Evolutionary conservation across 306 rosid species (phyloP), one percentile per base, ranked within the genome.

Genomic region (Argentina anserina): DNA sequence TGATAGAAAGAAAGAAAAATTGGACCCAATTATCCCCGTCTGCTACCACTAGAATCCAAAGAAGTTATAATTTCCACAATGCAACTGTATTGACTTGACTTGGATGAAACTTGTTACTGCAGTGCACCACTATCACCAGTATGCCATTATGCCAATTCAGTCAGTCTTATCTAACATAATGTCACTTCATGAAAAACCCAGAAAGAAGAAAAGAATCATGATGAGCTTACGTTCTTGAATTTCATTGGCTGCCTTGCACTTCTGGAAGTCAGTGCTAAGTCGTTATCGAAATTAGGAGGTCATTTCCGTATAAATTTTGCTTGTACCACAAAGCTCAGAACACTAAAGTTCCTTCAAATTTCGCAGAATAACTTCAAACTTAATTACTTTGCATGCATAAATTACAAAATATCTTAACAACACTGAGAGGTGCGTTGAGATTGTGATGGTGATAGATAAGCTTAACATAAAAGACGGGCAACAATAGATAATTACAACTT

Each of bases 151-250:
- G 8, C 20, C 10, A 52, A 71, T 41, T 58, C 67, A 56, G 31
- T 40, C 41, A 20, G 31, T 37, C 20, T 71, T 41, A 20, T 26
- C 45, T 31, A 37, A 56, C 40, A 1, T 21, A 9, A 21, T 59
- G 18, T 56, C 81, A 55, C 46, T 23, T 23, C 47, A 61, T 40
- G 74, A 49, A 56, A 26, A 59, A 28, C 28, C 4, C 7, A 67
- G 29, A 43, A 60, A 9, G 3, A 76, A 34, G 20, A 50, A n/a
- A 41, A 29, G 14, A 23, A 46, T 72, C 67, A 46, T 5, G 26
- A 76, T 37, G 34, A 73, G 74, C 96, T 87, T 87, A 92, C 97
- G 81, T 75, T 89, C 89, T 85, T 49, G 90, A 79, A 92, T 92
- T 82, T 92, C 89, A 20, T 69, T 58, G 29, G 97, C 84, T 41